Evolutionary conservation across 2,329 filamentous ascomycete genomes (phyloP), one percentile per base, ranked within the genome.

Genomic region (Cytospora piceae): DNA sequence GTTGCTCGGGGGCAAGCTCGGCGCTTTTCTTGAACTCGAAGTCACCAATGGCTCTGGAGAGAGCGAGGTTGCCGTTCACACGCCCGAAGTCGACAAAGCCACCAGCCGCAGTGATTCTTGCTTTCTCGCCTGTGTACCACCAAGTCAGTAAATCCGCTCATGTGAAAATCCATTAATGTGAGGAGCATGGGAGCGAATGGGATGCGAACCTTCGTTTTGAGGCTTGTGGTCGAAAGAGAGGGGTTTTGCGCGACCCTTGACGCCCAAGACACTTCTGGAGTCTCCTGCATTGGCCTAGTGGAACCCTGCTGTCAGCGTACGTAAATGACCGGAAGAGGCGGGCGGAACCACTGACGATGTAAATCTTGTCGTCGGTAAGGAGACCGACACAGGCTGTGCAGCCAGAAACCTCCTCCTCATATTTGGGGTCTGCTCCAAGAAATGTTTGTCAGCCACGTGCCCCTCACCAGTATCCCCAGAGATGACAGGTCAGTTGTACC

Each of bases 21-120:
- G 94, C 92, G 77, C 93, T 97, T 86, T 98, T 98, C 86, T 99
- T 99, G 86, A 99, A 99, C 78, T 99, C 95, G 76, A 99, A 99
- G 78, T 99, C 95, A 72, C 95, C 95, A 78, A 99, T 97, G 73
- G 95, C 95, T 78, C 95, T 91, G 69, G 95, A 99, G 68, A 99
- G 84, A 56, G 95, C 95, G 55, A 99, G 87, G 79, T 99, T 99
- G 77, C 95, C 95, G 78, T 99, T 99, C 73, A 99, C 95, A 76
- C 95, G 92, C 70, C 95, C 95, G 76, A 98, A 99, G 78, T 99
- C 95, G 75, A 99, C 95, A 73, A 98, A 98, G 58, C 95, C 95
- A 76, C 95, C 95, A 54, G 95, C 95, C 65, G 94, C 94, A 74
- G 89, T 94, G 74, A 99, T 99, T 74, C 95, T 89, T 71, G 94